phyloP scores from a whole-genome alignment of 2,329 filamentous ascomycete genomes.

The Botryotinia narcissicola region DNA sequence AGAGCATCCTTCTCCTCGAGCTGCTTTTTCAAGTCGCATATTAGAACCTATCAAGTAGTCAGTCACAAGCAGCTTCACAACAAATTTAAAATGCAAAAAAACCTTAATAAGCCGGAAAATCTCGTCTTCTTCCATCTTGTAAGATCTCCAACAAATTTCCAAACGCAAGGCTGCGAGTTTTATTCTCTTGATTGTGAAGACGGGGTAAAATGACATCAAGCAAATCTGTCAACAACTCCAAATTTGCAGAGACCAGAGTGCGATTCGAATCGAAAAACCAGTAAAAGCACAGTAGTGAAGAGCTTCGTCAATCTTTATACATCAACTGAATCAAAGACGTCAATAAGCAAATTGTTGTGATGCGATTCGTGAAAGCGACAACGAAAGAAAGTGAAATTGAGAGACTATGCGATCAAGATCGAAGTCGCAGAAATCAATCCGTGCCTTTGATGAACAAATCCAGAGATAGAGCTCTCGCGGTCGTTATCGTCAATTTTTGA shows the following conservation, averaged over 20 bases:
- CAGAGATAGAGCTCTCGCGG: not conserved
- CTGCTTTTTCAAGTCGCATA: not conserved
- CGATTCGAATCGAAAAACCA: not conserved
- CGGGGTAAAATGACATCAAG: too few relatives aligned
- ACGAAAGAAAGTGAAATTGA: not conserved
- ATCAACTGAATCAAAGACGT: not conserved
- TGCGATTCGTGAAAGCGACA: not conserved
- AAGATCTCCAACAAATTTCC: too few relatives aligned
- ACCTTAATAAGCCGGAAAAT: too few relatives aligned
- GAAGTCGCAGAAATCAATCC: not conserved
- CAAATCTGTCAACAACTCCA: not conserved
- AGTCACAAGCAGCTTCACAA: too few relatives aligned
- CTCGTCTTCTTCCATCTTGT: not conserved
- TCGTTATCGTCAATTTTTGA: too few relatives aligned
- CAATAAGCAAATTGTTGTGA: not conserved
- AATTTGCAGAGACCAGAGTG: not conserved
- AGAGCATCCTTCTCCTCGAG: not conserved
- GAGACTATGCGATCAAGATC: not conserved
- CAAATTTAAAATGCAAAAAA: too few relatives aligned
- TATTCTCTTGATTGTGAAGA: not conserved
- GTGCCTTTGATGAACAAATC: not conserved
- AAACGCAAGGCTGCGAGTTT: too few relatives aligned
- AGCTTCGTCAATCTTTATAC: not conserved
- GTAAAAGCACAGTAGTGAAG: not conserved
- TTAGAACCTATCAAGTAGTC: not conserved